Percentiles rank a stretch among this genome's conserved stretches.
Conservation (phyloP, 495 filamentous ascomycete species). For the Lasiosphaeria hispida region DNA sequence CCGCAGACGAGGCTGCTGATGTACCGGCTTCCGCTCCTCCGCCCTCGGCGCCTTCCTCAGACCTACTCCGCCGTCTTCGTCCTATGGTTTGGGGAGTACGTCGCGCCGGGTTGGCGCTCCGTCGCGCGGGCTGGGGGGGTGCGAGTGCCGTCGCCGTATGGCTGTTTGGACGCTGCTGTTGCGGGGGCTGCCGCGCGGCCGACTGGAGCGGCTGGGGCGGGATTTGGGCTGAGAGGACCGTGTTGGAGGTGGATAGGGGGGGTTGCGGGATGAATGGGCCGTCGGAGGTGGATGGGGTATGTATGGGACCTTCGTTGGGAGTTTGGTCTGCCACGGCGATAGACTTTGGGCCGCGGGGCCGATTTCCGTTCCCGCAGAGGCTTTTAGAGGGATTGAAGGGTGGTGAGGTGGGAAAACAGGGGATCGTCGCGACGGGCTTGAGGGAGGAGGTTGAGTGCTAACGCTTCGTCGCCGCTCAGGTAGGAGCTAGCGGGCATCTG, state of each 20-base stretch:
- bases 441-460: neutral
- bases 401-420: constrained; percentile 2
- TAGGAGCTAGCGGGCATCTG: constrained; percentile 3
- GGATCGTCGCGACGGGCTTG: constrained; percentile 10
- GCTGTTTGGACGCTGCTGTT: neutral
- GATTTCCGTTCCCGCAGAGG: constrained; percentile 27
- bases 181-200: constrained; percentile 11
- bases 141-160: neutral
- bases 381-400: constrained; percentile 7
- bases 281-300: constrained; percentile 39
- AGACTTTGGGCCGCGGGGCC: constrained; percentile 30
- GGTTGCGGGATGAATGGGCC: constrained; percentile 43
- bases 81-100: constrained; percentile 24
- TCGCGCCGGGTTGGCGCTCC: constrained; percentile 9
- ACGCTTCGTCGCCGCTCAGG: neutral
- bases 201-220: constrained; percentile 22
- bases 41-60: constrained; percentile 22
- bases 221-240: constrained; percentile 27
- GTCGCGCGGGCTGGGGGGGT: neutral
- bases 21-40: constrained; percentile 13
- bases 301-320: constrained; percentile 24
- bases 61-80: constrained; percentile 24
- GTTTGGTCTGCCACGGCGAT: constrained; percentile 38
- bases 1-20: constrained; percentile 9
- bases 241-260: constrained; percentile 37